Base-by-base conservation (phyloP, 2,329 filamentous ascomycete species). In the Alternaria conjuncta region DNA sequence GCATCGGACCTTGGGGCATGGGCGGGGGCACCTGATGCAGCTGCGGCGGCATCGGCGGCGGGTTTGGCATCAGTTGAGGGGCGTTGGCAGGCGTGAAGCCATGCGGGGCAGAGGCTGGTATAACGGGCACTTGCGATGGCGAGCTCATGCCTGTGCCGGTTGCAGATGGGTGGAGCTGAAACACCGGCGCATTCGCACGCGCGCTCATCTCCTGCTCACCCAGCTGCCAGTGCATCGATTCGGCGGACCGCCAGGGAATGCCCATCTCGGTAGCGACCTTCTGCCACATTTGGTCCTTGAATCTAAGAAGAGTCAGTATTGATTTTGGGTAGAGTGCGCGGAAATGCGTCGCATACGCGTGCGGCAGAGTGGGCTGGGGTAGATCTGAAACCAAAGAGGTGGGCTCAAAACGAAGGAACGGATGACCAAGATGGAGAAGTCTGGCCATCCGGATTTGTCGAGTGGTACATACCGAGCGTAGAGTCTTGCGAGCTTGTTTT, bases 211-310 rank as follows among this genome's bases (percentile, higher is more conserved):
- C 96, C 71, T 90, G 85, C 79, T 97, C 93, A 66, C 95, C 95
- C 59, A 99, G 86, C 76, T 97, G 92, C 95, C 96, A 99, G 81
- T 98, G 96, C 94, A 97, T 97, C 5, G 93, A 94, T 82, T 99
- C 95, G 51, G 93, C 95, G 18, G 96, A 94, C 75, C 96, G 88
- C 95, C 95, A 98, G 36, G 95, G 96, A 61, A 97, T 90, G 28
- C 90, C 90, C 90, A 99, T 95, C 81, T 98, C 95, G 79, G 96
- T 93, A 45, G 94, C 94, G 21, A 98, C 92, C 75, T 95, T 96
- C 64, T 92, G 90, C 95, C 95, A 99, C 93, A 98, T 98, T 77
- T 98, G 94, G 67, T 92, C 89, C 81, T 97, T 97, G 85, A 97
- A 97, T 80, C 95, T 98, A 78, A 30, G 51, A 47, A 49, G 26